Base-by-base conservation (phyloP, 2,329 filamentous ascomycete species). In the Pyrenochaeta sp. region DNA sequence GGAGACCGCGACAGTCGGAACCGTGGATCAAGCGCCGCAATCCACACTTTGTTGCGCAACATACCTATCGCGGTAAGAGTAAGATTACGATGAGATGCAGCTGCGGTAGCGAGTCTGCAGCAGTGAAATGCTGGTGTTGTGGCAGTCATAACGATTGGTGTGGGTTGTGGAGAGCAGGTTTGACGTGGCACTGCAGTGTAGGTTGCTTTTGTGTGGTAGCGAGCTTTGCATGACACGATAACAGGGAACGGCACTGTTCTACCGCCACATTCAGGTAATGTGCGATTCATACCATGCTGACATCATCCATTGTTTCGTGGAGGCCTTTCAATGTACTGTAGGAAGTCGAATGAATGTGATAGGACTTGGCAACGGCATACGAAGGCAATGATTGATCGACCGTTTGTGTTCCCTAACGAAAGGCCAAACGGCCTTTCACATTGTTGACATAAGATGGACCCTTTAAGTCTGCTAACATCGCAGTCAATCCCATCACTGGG, bases 11-110 rank as follows among this genome's bases (percentile, higher is more conserved):
- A 58, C 55, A 47, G 15, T 21, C 54, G 49, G 59, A 58, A 66
- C 63, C 63, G 61, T 63, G 60, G 61, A 64, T 61, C 51, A 51
- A 48, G 39, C 54, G 51, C 63, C 35, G 56, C 44, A 44, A 52
- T 66, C 63, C 35, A 66, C 60, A 58, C 56, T 58, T 57, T 18
- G 15, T 9, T 12, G 11, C 31, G 17, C 39, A 35, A 61, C 48
- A 49, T 66, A 18, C 61, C 63, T 23, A 27, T 45, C 40, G 36
- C n/a, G 59, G 61, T 49, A 57, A 43, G 40, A 52, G 35, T 37
- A 40, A 46, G 36, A 47, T 49, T 49, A 43, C 56, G 36, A 35
- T 33, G 27, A 10, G 29, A 18, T 14, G 17, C 9, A 17, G 18
- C 21, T 6, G 18, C 37, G 45, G 51, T 54, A 50, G 31, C 53